A percentile compares a stretch with the other conserved stretches of the same genome.
phyloP scores from a whole-genome alignment of 352 stramenopile genomes.

The Phytophthora citrophthora region DNA sequence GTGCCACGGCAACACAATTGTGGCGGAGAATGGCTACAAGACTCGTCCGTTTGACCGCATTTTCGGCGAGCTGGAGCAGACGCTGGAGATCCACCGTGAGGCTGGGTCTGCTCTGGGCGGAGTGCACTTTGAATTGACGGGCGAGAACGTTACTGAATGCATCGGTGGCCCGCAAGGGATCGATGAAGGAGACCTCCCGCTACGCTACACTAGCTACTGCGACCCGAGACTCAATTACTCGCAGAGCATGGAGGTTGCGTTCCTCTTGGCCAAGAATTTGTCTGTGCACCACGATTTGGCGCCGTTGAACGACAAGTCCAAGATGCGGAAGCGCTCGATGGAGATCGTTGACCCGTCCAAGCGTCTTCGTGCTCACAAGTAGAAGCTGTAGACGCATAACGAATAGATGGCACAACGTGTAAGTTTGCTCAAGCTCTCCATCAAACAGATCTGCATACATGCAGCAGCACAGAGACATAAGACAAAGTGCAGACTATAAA shows the following conservation, averaged over 20 bases:
- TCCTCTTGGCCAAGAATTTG: constrained; percentile 95
- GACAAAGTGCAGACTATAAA: constrained; percentile 30
- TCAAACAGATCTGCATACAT: neutral
- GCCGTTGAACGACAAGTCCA: constrained; percentile 66
- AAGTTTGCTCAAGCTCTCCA: neutral
- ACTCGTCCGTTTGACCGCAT: constrained; percentile 97
- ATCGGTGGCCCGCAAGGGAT: constrained; percentile 96
- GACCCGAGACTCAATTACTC: constrained; percentile 98
- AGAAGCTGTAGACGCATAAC: neutral
- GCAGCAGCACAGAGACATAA: neutral
- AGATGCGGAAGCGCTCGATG: constrained; percentile 66
- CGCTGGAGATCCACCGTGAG: constrained; percentile 97
- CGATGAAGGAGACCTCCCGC: constrained; percentile 91
- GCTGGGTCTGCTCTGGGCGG: constrained; percentile 94
- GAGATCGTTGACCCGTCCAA: constrained; percentile 53
- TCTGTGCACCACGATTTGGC: constrained; percentile 72
- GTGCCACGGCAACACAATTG: constrained; percentile 98
- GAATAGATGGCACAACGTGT: constrained; percentile 26
- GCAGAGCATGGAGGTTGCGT: constrained; percentile 98
- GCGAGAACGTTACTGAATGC: constrained; percentile 99
- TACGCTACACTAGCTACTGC: constrained; percentile 97
- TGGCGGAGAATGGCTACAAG: constrained; percentile 96
- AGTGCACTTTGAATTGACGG: constrained; percentile 98
- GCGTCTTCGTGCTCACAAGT: constrained; percentile 40
- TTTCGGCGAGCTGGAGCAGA: constrained; percentile 96